Percentiles rank a stretch among this genome's conserved stretches.
These are phyloP conservation scores for Colletotrichum sp. DNA, from an alignment of 2,329 filamentous ascomycete species.

Conservation along the genomic window DNA sequence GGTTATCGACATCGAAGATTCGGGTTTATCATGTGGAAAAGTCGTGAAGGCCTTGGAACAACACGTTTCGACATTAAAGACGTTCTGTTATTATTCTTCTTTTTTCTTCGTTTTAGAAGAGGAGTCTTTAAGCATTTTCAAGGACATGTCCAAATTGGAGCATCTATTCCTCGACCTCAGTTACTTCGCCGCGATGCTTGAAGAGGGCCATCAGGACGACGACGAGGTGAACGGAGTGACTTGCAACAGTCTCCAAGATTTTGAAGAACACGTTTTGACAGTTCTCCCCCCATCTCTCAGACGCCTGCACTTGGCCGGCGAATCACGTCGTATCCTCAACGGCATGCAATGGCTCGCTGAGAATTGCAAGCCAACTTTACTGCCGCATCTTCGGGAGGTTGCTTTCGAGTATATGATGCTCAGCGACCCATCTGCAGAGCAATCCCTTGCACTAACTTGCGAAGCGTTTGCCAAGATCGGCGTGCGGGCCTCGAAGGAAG, in stretches of 20 bases:
- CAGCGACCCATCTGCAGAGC: neutral
- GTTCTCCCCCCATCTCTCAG: neutral
- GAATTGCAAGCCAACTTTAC: neutral
- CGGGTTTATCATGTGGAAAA: neutral
- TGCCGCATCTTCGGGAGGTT: neutral
- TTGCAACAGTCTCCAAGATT: neutral
- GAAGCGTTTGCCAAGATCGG: neutral
- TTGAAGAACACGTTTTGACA: neutral
- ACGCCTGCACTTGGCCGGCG: neutral
- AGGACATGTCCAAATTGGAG: neutral
- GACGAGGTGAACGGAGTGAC: neutral
- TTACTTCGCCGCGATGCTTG: neutral
- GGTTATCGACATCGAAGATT: neutral
- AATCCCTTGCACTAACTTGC: neutral
- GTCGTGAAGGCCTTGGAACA: neutral
- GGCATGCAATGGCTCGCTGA: neutral
- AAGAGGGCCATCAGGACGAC: neutral
- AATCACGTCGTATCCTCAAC: neutral
- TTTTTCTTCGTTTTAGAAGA: neutral
- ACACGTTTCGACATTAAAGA: neutral
- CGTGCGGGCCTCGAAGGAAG: neutral
- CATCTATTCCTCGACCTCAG: neutral
- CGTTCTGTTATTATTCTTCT: neutral
- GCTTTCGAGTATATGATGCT: neutral
- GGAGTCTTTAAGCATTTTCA: neutral